Conservation (phyloP, 2,329 filamentous ascomycete genomes). For the Coniosporium tulheliwenetii region DNA sequence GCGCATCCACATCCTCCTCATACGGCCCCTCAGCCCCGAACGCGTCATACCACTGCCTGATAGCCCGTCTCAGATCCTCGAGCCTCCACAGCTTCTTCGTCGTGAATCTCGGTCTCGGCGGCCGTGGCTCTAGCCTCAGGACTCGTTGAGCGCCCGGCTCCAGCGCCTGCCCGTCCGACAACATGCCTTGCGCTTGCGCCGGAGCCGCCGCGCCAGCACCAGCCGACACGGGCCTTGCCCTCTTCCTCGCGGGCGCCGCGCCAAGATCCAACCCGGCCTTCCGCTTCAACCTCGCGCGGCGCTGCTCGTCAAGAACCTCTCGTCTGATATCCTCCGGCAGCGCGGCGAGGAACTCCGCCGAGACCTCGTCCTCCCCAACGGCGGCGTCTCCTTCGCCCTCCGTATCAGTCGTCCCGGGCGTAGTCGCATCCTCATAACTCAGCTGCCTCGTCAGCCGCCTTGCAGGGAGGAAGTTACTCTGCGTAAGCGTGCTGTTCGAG, state of each 20-base stretch:
- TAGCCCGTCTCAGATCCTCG: slow-evolving; percentile 54
- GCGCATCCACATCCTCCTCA: slow-evolving; percentile 56
- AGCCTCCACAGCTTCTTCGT: slow-evolving; percentile 37
- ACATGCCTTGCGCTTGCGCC: slow-evolving; percentile 3
- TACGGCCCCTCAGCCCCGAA: slow-evolving; percentile 66
- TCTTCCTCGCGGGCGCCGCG: slow-evolving; percentile 4
- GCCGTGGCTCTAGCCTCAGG: slow-evolving; percentile 31
- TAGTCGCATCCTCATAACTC: no score
- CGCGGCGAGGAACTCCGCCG: slow-evolving; percentile 62
- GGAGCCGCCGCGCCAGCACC: slow-evolving; percentile 6
- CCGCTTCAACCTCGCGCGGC: slow-evolving; percentile 42
- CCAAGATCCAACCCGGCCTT: slow-evolving; percentile 16
- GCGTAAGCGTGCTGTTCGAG: slow-evolving; percentile 37
- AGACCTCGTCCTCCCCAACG: slow-evolving; percentile 33
- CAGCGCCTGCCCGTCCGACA: no score
- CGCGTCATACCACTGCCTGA: slow-evolving; percentile 60
- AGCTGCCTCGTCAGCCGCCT: slow-evolving; percentile 1
- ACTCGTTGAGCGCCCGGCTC: slow-evolving; percentile 18
- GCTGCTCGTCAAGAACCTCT: slow-evolving; percentile 66
- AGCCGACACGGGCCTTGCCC: slow-evolving; percentile 3
- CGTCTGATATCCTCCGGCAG: slow-evolving; percentile 65
- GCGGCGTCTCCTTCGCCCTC: no score
- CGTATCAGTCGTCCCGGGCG: no score
- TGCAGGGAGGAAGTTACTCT: slow-evolving; percentile 53
- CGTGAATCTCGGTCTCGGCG: slow-evolving; percentile 45